Evolutionary conservation across 208 protist species (phyloP), one percentile per base, ranked within the genome.

Genomic region (Crithidia brevicula): DNA sequence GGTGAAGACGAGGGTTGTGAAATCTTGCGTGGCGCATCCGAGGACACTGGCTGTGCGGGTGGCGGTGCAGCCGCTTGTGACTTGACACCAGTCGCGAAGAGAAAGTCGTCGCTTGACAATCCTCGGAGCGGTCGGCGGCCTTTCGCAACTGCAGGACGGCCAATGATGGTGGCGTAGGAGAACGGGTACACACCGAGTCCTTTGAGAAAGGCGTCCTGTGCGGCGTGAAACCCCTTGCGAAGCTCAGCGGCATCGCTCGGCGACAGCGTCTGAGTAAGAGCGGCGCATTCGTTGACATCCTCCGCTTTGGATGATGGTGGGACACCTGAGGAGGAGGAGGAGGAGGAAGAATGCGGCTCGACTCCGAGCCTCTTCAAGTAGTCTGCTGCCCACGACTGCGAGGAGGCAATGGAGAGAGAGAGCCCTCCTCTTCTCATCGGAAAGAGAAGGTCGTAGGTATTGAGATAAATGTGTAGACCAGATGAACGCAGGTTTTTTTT

Each of bases 171-270:
- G 25, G 36, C 25, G 51, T 68, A 59, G 9, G 63, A 68, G 16
- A 68, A 68, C 3, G 63, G 63, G 2, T 50, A 23, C 4, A 34
- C 22, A n/a, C 54, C 22, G 23, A 60, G 36, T 3, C 25, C 28
- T 23, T 52, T 27, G 33, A 25, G 3, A 10, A 46, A 34, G 54
- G 38, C 25, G 27, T 42, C 1, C 18, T 38, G 20, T 0, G 33
- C 54, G 3, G 6, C 38, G 13, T 7, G 22, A 47, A 27, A 47
- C 1, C 47, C 23, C 9, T 15, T 31, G 13, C 15, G 2, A n/a
- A 47, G 16, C 13, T 18, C 18, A 1, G 52, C 52, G n/a, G 52
- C 52, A 18, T 0, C 34, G 10, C n/a, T 2, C 3, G 20, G 2
- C 10, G 36, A 34, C 28, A 33, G 5, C 18, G 49, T 46, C 33